phyloP scores from a whole-genome alignment of 2,329 filamentous ascomycete species.

The Hysterium pulicare region DNA sequence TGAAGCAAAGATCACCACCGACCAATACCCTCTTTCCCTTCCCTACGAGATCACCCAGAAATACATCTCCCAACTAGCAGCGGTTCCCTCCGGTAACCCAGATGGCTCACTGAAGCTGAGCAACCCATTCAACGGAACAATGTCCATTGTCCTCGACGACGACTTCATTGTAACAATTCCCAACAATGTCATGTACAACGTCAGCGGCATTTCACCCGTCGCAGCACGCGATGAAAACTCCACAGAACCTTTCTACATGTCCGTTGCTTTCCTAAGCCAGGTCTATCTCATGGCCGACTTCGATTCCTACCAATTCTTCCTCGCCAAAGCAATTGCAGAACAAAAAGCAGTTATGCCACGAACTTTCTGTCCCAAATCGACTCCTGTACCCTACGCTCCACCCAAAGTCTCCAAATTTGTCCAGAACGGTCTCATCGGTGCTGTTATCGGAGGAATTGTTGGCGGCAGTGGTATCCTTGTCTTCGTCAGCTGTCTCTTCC shows the following conservation, averaged over 20 bases:
- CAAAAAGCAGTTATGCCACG: conserved; percentile 41
- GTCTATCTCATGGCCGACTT: conserved; percentile 46
- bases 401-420: conserved; percentile 28
- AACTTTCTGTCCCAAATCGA: conserved; percentile 39
- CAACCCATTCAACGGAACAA: conserved; percentile 35
- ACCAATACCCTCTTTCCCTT: conserved; percentile 41
- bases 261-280: conserved; percentile 40
- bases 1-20: conserved; percentile 42
- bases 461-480: conserved; percentile 31
- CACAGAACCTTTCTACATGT: conserved; percentile 35
- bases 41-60: conserved; percentile 40
- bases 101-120: conserved; percentile 38
- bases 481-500: conserved; percentile 26
- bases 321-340: conserved; percentile 38
- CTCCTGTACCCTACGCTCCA: conserved; percentile 30
- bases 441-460: conserved; percentile 37
- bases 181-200: conserved; percentile 35
- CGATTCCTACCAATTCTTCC: conserved; percentile 39
- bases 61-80: conserved; percentile 35
- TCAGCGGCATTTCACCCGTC: conserved; percentile 37
- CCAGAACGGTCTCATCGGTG: conserved; percentile 35
- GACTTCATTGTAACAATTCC: conserved; percentile 41
- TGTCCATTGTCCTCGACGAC: conserved; percentile 40
- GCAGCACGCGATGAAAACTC: conserved; percentile 27
- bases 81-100: conserved; percentile 22